Evolutionary conservation across 495 filamentous ascomycete genomes (phyloP).

Genomic region (Articulospora tetracladia): DNA sequence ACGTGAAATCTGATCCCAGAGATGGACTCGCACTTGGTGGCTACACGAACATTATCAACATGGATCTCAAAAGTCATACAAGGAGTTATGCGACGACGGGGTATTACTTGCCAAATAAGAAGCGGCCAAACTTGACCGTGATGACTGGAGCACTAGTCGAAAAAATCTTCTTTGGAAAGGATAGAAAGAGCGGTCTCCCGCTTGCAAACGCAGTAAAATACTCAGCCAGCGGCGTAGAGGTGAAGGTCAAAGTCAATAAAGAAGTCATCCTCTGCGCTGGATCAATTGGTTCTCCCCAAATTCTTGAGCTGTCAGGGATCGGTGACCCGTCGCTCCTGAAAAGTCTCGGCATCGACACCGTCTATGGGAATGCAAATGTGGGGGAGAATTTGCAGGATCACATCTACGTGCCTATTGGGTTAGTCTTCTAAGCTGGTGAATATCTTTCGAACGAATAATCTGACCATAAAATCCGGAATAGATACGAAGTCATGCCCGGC

Average conservation of each 20-base stretch:
- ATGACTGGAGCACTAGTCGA: slow-evolving; percentile 41
- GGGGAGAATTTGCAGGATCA: slow-evolving; percentile 60
- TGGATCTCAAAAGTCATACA: slow-evolving; percentile 27
- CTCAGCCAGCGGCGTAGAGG: neutral
- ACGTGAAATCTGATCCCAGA: slow-evolving; percentile 26
- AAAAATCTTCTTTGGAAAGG: slow-evolving; percentile 38
- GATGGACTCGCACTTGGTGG: slow-evolving; percentile 30
- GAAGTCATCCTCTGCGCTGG: slow-evolving; percentile 57
- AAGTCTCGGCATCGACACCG: slow-evolving; percentile 57
- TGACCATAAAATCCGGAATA: neutral
- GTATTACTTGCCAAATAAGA: slow-evolving; percentile 33
- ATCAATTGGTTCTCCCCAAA: slow-evolving; percentile 49
- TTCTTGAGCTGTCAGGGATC: slow-evolving; percentile 72
- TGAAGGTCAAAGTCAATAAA: neutral
- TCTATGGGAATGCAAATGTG: slow-evolving; percentile 68
- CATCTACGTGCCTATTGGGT: slow-evolving; percentile 8
- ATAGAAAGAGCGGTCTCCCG: slow-evolving; percentile 16
- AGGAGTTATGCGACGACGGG: slow-evolving; percentile 26
- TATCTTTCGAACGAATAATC: too few species aligned
- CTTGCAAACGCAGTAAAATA: slow-evolving; percentile 34
- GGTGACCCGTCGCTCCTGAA: slow-evolving; percentile 61
- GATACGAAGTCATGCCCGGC: slow-evolving; percentile 7
- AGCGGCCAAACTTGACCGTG: slow-evolving; percentile 41
- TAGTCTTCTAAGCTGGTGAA: neutral
- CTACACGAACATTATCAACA: slow-evolving; percentile 21